Evolutionary conservation across 108 stramenopile species (phyloP).

Genomic region (Nitzschia putrida): DNA sequence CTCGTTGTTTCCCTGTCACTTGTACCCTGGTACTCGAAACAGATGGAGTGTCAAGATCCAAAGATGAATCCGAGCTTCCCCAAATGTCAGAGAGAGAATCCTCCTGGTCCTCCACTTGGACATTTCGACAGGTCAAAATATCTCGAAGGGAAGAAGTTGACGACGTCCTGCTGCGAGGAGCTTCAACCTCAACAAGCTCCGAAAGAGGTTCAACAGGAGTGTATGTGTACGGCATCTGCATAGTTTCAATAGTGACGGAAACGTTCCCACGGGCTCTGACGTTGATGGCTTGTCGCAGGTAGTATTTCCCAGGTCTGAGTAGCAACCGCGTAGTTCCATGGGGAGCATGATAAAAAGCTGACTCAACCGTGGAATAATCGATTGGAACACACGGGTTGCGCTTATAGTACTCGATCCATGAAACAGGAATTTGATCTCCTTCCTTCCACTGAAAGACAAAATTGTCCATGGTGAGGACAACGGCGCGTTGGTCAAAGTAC

Average conservation of each 20-base stretch:
- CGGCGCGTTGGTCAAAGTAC: too few relatives aligned
- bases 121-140: constrained; percentile 29
- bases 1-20: constrained; percentile 24
- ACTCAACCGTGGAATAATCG: constrained; percentile 64
- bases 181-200: not conserved
- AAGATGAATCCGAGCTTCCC: not conserved
- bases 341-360: constrained; percentile 36
- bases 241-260: constrained; percentile 56
- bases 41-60: not conserved
- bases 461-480: too few relatives aligned
- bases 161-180: constrained; percentile 8
- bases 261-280: constrained; percentile 37
- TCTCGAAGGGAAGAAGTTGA: constrained; percentile 15
- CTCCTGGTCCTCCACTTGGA: constrained; percentile 32
- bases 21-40: not conserved
- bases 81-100: not conserved
- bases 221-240: constrained; percentile 37
- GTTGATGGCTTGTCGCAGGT: constrained; percentile 54
- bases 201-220: not conserved
- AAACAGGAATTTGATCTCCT: constrained; percentile 54
- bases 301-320: constrained; percentile 61
- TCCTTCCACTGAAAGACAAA: constrained; percentile 64
- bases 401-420: constrained; percentile 68
- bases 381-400: constrained; percentile 73
- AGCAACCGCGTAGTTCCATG: constrained; percentile 37